These are phyloP conservation scores for Paecilomyces sp. DNA, from an alignment of 2,329 filamentous ascomycete genomes.

Conservation along the genomic window DNA sequence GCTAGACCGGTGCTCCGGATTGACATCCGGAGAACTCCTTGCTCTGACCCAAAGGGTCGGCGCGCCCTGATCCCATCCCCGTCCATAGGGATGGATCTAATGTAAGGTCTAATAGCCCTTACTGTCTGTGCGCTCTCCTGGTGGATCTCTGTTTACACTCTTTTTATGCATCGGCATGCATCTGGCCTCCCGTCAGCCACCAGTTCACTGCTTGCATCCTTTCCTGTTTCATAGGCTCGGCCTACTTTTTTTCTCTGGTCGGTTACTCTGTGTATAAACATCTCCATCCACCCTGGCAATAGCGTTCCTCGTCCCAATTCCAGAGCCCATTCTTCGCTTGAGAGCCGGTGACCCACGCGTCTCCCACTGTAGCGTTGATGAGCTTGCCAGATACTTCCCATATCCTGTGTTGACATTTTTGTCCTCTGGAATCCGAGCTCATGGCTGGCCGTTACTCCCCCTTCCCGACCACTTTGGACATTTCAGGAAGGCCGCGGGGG, in stretches of 20 bases:
- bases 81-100: constrained; percentile 29
- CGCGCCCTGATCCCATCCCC: constrained; percentile 19
- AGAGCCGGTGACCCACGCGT: not conserved
- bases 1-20: not conserved
- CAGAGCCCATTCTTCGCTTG: not conserved
- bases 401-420: not conserved
- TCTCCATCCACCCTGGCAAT: constrained; percentile 8
- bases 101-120: constrained; percentile 33
- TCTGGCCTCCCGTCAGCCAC: constrained; percentile 21
- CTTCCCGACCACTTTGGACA: constrained; percentile 26
- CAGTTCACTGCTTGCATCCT: constrained; percentile 9
- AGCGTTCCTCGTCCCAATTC: not conserved
- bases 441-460: constrained; percentile 30
- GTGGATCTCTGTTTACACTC: constrained; percentile 29
- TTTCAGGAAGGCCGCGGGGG: constrained; percentile 21
- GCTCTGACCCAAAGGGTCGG: constrained; percentile 21
- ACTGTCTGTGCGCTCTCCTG: constrained; percentile 23
- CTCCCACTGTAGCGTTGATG: not conserved
- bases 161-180: constrained; percentile 29
- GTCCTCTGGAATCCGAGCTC: constrained; percentile 16
- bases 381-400: not conserved
- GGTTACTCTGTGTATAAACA: constrained; percentile 26
- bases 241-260: constrained; percentile 3
- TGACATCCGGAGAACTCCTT: constrained; percentile 5
- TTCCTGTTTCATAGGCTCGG: constrained; percentile 1